Percentiles rank a stretch among this genome's conserved stretches.
phyloP scores from a whole-genome alignment of 805 yeast species.

The Lachancea meyersii region DNA sequence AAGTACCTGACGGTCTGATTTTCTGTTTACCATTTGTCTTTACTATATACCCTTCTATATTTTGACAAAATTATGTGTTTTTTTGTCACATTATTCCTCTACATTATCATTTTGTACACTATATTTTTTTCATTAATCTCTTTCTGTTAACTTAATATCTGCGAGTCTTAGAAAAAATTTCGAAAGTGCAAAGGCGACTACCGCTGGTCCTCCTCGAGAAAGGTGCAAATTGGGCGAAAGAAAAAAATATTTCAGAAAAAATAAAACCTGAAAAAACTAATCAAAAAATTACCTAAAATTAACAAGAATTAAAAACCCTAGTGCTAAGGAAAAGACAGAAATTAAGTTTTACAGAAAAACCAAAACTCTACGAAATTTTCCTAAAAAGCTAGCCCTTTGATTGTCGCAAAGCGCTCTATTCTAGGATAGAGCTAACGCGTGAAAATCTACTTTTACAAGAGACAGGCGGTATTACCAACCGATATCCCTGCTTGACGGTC shows the following conservation, averaged over 20 bases:
- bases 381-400: too few species aligned
- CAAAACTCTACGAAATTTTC: too few species aligned
- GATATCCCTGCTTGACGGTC: too few species aligned
- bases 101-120: not conserved
- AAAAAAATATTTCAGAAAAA: not conserved
- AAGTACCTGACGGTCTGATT: constrained; percentile 17
- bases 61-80: constrained; percentile 1
- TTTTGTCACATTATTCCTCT: constrained; percentile 1
- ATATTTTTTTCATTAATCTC: not conserved
- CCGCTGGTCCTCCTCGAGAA: not conserved
- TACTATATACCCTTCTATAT: not conserved
- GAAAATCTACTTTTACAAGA: too few species aligned
- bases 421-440: too few species aligned
- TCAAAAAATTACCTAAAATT: not conserved
- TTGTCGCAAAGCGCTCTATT: too few species aligned
- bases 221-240: not conserved
- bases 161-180: not conserved
- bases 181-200: not conserved
- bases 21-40: not conserved
- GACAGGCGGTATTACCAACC: too few species aligned
- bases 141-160: too few species aligned
- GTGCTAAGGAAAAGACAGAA: too few species aligned
- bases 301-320: not conserved
- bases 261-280: not conserved
- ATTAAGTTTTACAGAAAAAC: too few species aligned